Conservation (phyloP, 2,329 filamentous ascomycete genomes). For the Colletotrichum theobromicola region DNA sequence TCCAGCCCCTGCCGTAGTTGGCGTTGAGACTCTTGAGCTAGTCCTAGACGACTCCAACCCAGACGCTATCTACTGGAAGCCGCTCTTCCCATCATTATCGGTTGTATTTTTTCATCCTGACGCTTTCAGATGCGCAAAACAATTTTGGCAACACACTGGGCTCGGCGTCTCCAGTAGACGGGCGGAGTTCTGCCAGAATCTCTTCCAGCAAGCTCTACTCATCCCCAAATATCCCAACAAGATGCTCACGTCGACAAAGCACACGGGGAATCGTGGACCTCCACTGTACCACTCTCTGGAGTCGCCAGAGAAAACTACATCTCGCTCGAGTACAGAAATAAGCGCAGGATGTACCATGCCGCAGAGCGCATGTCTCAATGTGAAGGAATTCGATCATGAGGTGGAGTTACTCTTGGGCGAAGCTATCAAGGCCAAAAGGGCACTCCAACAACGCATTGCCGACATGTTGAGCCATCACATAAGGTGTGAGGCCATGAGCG, state of each 20-base stretch:
- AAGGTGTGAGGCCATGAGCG: conserved; percentile 42
- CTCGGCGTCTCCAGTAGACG: conserved; percentile 92
- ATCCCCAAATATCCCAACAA: conserved; percentile 32
- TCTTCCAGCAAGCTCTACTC: conserved; percentile 72
- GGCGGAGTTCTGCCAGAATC: conserved; percentile 83
- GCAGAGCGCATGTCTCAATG: too few relatives aligned
- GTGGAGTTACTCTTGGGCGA: background rate
- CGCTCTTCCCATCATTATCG: conserved; percentile 64
- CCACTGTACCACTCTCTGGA: background rate
- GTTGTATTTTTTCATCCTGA: conserved; percentile 74
- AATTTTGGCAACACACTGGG: conserved; percentile 96
- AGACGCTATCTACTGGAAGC: conserved; percentile 55
- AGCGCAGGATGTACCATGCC: too few relatives aligned
- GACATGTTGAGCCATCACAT: conserved; percentile 92
- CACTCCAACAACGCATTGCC: conserved; percentile 82
- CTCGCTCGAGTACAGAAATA: too few relatives aligned
- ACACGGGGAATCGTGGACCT: background rate
- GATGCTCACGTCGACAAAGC: conserved; percentile 21
- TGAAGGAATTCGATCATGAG: background rate
- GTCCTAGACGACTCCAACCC: conserved; percentile 61
- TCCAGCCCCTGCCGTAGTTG: conserved; percentile 55
- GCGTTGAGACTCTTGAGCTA: conserved; percentile 65
- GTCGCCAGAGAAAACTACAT: too few relatives aligned
- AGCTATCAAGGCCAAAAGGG: conserved; percentile 52
- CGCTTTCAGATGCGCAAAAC: conserved; percentile 75